These are phyloP conservation scores for Apium graveolens DNA, from an alignment of 129 eudicot species.

Conservation along the genomic window DNA sequence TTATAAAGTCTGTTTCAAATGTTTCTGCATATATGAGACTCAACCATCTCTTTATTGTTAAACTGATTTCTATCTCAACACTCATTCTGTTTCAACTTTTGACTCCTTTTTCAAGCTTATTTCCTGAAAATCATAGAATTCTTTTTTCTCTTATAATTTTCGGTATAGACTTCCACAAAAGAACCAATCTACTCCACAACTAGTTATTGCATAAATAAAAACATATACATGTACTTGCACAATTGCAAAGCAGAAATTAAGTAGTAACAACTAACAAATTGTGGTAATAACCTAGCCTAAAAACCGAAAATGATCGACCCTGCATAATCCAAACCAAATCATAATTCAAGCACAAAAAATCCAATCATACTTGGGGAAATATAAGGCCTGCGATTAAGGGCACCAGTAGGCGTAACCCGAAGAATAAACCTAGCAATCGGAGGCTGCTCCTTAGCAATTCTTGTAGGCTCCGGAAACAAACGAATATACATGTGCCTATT, in stretches of 20 bases:
- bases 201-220: not conserved
- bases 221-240: not conserved
- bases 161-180: not conserved
- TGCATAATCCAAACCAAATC: not conserved
- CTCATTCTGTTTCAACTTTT: not conserved
- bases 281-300: not conserved
- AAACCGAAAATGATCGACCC: not conserved
- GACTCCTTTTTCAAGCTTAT: not conserved
- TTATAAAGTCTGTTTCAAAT: not conserved
- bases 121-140: not conserved
- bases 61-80: not conserved
- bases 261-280: not conserved
- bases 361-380: slow-evolving; percentile 51
- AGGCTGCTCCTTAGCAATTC: slow-evolving; percentile 68
- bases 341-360: not conserved
- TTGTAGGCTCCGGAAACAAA: slow-evolving; percentile 68
- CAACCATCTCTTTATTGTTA: not conserved
- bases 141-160: not conserved
- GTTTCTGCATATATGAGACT: not conserved
- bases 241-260: not conserved
- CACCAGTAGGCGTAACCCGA: slow-evolving; percentile 44
- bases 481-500: slow-evolving; percentile 62
- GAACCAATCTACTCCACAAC: not conserved
- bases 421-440: slow-evolving; percentile 75
- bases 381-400: slow-evolving; percentile 47